Evolutionary conservation across 176 grass and related monocot species (phyloP), one percentile per base, ranked within the genome.

Genomic region (Alopecurus myosuroides): DNA sequence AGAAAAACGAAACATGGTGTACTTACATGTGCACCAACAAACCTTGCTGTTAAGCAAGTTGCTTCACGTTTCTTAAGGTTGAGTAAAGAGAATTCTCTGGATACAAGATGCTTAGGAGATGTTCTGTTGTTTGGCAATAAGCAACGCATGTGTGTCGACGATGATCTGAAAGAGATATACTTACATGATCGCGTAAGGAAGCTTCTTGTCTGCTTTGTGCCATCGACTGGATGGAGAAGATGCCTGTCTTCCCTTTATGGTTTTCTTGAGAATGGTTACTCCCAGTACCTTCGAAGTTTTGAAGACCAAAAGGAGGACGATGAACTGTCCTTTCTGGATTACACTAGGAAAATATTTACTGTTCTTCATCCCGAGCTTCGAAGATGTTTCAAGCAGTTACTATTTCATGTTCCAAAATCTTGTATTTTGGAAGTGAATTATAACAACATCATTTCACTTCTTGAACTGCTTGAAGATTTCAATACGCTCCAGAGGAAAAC

Each of bases 1-100:
- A 71, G 78, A 71, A 76, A 81, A 70, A 76, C 53, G 13, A 81
- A 81, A 53, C 74, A 85, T 69, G 85, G 82, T 46, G 85, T 83
- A 50, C 85, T 95, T 57, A 68, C 86, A 67, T 95, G 93, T 44
- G 93, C 93, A 74, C 87, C 93, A 3, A 95, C 93, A 77, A 95
- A 95, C 68, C 87, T 86, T 67, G 93, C 93, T 81, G 62, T 95
- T 9, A 90, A 65, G 80, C 77, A 92, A 88, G 76, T 92, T 51
- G 88, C 85, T n/a, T 88, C 69, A 30, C 78, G 93, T 57, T 81
- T 95, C 41, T 70, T 95, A 25, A 86, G 19, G 45, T 77, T 92
- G 77, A 64, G 86, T 40, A 86, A 86, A 76, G 85, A 94, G 36
- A 15, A 12, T 58, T 84, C 85, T 67, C 50, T 23, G 26, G 69